Base-by-base conservation (phyloP, 169 alveolate species). In the Eimeria nieschulzi region DNA sequence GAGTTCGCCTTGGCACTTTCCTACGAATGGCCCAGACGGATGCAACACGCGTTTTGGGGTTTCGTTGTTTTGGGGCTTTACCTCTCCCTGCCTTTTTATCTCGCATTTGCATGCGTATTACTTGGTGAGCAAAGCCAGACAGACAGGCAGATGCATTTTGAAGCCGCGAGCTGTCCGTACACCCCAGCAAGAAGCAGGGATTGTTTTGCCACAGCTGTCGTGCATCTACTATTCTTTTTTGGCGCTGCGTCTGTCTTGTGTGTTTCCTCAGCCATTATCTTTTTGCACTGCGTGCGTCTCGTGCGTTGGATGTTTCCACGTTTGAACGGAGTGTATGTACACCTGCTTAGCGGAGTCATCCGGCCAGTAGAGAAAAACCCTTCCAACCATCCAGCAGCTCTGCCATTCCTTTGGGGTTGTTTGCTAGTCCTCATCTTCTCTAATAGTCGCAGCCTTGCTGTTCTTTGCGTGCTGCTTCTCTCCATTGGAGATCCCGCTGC, bases 401-500 rank as follows among this genome's bases (percentile, higher is more conserved):
- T 66, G 10, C 26, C n/a, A 10, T 66, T 66, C 26, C 26, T 66
- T 10, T 66, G 76, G 76, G 23, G 76, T n/a, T 66, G 76, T n/a
- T n/a, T 66, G 39, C 26, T 66, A 8, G 33, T 66, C 10, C 26
- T 66, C 10, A 10, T 66, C 76, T 66, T 66, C 76, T 9, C 76
- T 9, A 10, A 10, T 12, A 59, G 66, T 10, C 76, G 64, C 64
- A 56, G 26, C 26, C 12, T 66, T 7, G 76, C 76, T 12, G 76
- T n/a, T n/a, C 33, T 66, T 7, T 66, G 76, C 26, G 26, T n/a
- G 7, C n/a, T 21, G 10, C 76, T 66, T 66, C 23, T n/a, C 8
- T 9, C 76, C 7, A 23, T 66, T 10, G 76, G 76, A 66, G 76
- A 66, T 66, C 76, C 76, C 19, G 76, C 76, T 12, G 76, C 76